These are phyloP conservation scores for Groenewaldozyma sp. DNA, from an alignment of 1,139 yeast genomes.

Conservation along the genomic window DNA sequence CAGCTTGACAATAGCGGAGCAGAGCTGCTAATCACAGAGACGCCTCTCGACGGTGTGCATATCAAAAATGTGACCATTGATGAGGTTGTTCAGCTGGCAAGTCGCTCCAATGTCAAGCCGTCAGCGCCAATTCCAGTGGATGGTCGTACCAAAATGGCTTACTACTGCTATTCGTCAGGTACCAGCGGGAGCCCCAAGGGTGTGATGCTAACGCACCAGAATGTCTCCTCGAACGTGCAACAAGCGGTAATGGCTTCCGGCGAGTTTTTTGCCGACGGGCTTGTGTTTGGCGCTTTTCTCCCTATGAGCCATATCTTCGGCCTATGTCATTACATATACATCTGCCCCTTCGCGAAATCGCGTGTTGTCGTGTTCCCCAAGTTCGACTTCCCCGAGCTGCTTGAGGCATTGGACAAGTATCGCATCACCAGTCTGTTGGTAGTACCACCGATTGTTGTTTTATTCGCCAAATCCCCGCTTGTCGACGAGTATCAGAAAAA, in stretches of 20 bases:
- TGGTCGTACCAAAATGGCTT: constrained; percentile 19
- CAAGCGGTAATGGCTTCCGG: constrained; percentile 9
- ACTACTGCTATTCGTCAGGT: constrained; percentile 47
- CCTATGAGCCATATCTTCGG: constrained; percentile 32
- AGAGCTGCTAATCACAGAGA: constrained; percentile 22
- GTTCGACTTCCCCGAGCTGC: constrained; percentile 24
- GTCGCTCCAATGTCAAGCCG: neutral
- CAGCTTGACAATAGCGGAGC: constrained; percentile 27
- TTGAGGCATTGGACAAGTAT: constrained; percentile 19
- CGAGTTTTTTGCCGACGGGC: constrained; percentile 4
- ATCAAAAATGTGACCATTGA: neutral
- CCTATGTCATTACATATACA: constrained; percentile 21
- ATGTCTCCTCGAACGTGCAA: constrained; percentile 17
- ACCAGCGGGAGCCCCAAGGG: constrained; percentile 60
- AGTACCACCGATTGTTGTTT: constrained; percentile 31
- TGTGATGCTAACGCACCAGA: constrained; percentile 43
- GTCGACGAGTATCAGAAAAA: constrained; percentile 23
- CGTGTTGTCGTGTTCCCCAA: constrained; percentile 22
- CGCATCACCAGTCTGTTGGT: constrained; percentile 20
- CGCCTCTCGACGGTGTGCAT: constrained; percentile 9
- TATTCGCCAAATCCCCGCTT: constrained; percentile 27
- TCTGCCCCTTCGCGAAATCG: constrained; percentile 16
- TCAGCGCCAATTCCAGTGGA: constrained; percentile 24
- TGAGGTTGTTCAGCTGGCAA: neutral
- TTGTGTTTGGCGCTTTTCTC: constrained; percentile 16